Evolutionary conservation across 2,329 filamentous ascomycete species (phyloP).

Genomic region (Fusarium verrucosum): DNA sequence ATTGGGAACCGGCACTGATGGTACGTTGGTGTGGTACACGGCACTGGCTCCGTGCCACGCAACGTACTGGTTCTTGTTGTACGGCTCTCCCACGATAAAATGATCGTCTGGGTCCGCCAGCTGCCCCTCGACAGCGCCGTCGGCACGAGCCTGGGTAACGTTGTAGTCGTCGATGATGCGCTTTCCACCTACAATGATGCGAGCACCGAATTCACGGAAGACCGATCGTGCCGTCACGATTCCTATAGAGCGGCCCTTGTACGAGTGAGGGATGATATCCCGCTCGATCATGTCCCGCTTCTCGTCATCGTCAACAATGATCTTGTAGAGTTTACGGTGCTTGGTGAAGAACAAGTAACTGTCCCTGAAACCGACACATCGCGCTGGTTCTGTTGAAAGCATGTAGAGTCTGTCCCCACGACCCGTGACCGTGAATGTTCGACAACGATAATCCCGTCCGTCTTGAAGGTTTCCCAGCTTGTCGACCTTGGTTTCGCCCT

Average conservation of each 20-base stretch:
- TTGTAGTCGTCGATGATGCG: constrained; percentile 91
- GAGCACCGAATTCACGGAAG: constrained; percentile 94
- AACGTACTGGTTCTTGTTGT: constrained; percentile 99
- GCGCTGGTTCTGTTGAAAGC: constrained; percentile 96
- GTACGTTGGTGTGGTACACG: constrained; percentile 87
- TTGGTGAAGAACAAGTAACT: constrained; percentile 99
- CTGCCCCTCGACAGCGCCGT: constrained; percentile 86
- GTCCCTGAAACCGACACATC: constrained; percentile 96
- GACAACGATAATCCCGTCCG: constrained; percentile 91
- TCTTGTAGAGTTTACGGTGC: constrained; percentile 95
- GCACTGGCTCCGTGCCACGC: constrained; percentile 97
- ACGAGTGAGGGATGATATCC: constrained; percentile 95
- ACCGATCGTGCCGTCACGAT: constrained; percentile 96
- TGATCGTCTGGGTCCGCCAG: constrained; percentile 89
- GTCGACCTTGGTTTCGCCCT: constrained; percentile 94
- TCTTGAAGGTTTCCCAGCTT: constrained; percentile 84
- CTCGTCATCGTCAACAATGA: constrained; percentile 97
- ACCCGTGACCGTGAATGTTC: constrained; percentile 90
- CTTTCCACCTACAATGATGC: constrained; percentile 91
- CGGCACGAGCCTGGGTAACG: constrained; percentile 75
- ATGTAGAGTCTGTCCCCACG: constrained; percentile 92
- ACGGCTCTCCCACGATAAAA: constrained; percentile 80
- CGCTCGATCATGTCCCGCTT: constrained; percentile 96
- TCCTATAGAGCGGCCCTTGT: constrained; percentile 97
- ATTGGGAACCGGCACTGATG: constrained; percentile 77